Evolutionary conservation across 768 basidiomycete species (phyloP), one percentile per base, ranked within the genome.

Genomic region (Leccinum imitatum): DNA sequence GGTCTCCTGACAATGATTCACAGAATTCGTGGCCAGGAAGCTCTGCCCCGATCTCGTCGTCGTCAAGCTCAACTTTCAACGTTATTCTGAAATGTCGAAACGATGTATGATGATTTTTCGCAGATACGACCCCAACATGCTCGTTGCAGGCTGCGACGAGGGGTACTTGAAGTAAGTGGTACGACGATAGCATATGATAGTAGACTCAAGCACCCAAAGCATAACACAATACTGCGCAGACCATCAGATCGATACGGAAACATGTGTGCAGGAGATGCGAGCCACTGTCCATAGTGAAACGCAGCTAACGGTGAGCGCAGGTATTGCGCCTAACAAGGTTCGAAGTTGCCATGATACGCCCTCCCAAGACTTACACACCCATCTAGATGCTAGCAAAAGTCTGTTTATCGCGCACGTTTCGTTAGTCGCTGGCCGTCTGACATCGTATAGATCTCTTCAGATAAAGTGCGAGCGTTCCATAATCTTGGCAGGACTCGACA

Each of bases 301-400:
- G 3, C 83, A 84, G 56, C 71, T 98, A 53, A 98, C 97, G 3
- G 93, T 91, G 55, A 95, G 92, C 65, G 95, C 95, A 31, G 97
- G 97, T 3, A 94, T 98, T 59, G 95, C 96, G 0, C 91, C 96
- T 1, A 98, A 95, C 75, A 91, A 90, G 81, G 94, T 94, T 68
- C 56, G 83, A 69, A 64, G 54, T 14, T 65, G 39, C 64, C 63
- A 54, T 61, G 44, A 27, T 52, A 58, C 61, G 15, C 63, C 61
- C 59, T 63, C 53, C 41, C 39, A 30, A 50, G 61, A 39, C 61
- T 65, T 54, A 73, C 59, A 50, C 59, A 47, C 61, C 2, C 60
- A 23, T 47, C 3, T 60, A 92, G 87, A 94, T 95, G 89, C 80
- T 98, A 17, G 93, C 95, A 44, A 98, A 98, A 81, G 91, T 92